These are phyloP conservation scores for Capronia americana DNA, from an alignment of 2,329 filamentous ascomycete genomes.

Conservation along the genomic window DNA sequence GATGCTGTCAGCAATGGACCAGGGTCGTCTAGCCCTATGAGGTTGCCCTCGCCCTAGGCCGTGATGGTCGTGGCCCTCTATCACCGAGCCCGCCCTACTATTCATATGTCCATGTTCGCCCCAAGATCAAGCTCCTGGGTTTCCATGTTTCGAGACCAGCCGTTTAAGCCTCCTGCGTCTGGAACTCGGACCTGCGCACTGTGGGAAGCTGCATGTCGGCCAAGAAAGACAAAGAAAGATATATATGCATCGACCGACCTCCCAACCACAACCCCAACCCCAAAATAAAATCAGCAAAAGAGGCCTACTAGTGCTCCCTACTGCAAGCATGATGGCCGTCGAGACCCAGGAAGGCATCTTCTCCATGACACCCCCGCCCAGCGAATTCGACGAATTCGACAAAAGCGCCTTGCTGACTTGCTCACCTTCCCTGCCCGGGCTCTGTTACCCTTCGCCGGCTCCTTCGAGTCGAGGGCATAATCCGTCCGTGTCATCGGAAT, in stretches of 20 bases:
- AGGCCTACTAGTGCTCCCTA: slow-evolving; percentile 7
- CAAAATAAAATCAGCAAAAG: slow-evolving; percentile 3
- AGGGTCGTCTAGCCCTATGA: slow-evolving; percentile 34
- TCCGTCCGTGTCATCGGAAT: slow-evolving; percentile 35
- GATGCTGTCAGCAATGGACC: slow-evolving; percentile 33
- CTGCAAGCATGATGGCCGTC: slow-evolving; percentile 30
- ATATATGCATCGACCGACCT: slow-evolving; percentile 24
- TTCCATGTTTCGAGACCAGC: slow-evolving; percentile 25
- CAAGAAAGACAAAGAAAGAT: slow-evolving; percentile 6
- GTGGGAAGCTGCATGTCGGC: slow-evolving; percentile 17
- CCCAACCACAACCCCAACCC: neutral
- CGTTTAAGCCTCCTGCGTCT: neutral
- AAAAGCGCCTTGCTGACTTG: slow-evolving; percentile 36
- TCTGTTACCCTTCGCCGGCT: slow-evolving; percentile 39
- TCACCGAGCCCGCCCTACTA: slow-evolving; percentile 20
- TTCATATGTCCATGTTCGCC: slow-evolving; percentile 35
- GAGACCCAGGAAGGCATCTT: slow-evolving; percentile 34
- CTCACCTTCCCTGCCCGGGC: slow-evolving; percentile 34
- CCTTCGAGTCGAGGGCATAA: slow-evolving; percentile 36
- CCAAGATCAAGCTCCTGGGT: slow-evolving; percentile 18
- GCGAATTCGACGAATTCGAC: slow-evolving; percentile 39
- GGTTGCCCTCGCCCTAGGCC: slow-evolving; percentile 28
- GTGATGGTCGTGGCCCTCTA: slow-evolving; percentile 14
- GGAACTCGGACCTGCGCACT: neutral
- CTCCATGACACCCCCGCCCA: slow-evolving; percentile 39